phyloP scores from a whole-genome alignment of 345 rosid species.

The Lepidium sativum region DNA sequence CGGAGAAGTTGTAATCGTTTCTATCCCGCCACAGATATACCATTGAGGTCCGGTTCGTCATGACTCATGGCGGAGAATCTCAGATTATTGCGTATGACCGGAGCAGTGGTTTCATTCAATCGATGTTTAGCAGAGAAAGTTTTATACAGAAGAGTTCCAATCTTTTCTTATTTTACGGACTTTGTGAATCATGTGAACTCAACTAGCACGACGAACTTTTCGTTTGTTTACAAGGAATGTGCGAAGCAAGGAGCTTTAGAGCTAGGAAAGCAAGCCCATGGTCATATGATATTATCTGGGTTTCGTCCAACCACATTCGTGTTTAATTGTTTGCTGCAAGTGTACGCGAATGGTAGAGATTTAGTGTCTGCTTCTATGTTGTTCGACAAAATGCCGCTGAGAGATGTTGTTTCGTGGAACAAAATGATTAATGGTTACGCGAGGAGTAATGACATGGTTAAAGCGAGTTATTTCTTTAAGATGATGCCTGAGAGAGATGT shows the following conservation, averaged over 20 bases:
- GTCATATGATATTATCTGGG: constrained; percentile 64
- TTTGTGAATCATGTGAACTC: constrained; percentile 21
- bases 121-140: background rate
- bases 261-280: constrained; percentile 74
- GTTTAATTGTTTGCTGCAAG: constrained; percentile 59
- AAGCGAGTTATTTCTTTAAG: constrained; percentile 40
- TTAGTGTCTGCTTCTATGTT: constrained; percentile 40
- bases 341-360: constrained; percentile 42
- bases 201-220: constrained; percentile 41
- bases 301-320: constrained; percentile 61
- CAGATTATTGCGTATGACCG: constrained; percentile 13
- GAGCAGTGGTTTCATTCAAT: constrained; percentile 2
- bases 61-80: constrained; percentile 21
- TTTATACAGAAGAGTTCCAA: background rate
- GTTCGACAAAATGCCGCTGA: constrained; percentile 57
- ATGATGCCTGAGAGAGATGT: constrained; percentile 64
- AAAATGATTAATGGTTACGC: constrained; percentile 54
- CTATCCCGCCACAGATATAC: constrained; percentile 14
- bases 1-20: background rate
- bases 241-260: constrained; percentile 31
- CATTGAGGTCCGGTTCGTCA: background rate
- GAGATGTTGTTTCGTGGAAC: constrained; percentile 77
- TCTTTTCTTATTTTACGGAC: constrained; percentile 28
- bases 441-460: constrained; percentile 38
- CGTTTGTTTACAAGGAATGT: constrained; percentile 66